Conservation (phyloP, 78 protist genomes). For the Pirum gemmata region DNA sequence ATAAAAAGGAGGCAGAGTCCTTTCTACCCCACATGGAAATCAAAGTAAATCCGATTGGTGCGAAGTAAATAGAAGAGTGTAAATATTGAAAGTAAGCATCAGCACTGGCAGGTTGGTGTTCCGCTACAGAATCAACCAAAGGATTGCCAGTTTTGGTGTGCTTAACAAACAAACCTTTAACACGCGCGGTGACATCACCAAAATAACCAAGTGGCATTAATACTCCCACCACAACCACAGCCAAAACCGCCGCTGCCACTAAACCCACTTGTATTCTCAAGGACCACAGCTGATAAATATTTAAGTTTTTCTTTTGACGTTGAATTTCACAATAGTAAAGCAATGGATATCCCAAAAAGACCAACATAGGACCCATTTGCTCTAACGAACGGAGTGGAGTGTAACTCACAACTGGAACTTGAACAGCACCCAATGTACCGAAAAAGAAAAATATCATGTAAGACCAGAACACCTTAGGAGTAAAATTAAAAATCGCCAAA, state of each 20-base stretch:
- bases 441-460: conserved; percentile 80
- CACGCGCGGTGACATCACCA: conserved; percentile 8
- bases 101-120: conserved; percentile 91
- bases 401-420: neutral
- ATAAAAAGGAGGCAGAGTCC: conserved; percentile 74
- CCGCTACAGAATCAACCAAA: conserved; percentile 93
- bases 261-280: neutral
- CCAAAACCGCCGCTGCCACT: neutral
- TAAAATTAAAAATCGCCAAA: conserved; percentile 72
- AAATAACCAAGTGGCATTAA: neutral
- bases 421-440: conserved; percentile 70
- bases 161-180: neutral
- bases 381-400: conserved; percentile 54
- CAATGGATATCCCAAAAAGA: neutral
- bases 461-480: conserved; percentile 73
- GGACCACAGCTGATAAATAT: neutral
- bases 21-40: conserved; percentile 75
- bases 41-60: conserved; percentile 75
- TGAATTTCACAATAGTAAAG: neutral
- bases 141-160: neutral
- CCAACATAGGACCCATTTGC: conserved; percentile 80
- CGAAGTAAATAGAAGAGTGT: conserved; percentile 53
- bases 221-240: neutral
- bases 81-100: conserved; percentile 89
- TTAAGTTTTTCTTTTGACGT: neutral